Conservation (phyloP, 1,139 yeast species). For the Suhomyces terraborum region DNA sequence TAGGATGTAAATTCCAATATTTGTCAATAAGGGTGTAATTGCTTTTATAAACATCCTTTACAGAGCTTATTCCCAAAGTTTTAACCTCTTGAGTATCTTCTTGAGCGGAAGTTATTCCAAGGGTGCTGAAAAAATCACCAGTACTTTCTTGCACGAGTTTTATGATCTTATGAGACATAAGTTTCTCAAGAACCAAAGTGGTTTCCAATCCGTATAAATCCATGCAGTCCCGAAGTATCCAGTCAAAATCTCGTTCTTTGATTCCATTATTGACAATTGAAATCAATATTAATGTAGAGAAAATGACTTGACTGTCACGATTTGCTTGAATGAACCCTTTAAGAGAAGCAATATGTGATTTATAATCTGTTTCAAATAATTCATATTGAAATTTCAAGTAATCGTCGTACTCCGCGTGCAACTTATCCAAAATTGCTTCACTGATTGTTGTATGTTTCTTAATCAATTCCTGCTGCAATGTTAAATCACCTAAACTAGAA, state of each 20-base stretch:
- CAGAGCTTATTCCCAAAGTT: constrained; percentile 36
- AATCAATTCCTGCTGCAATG: constrained; percentile 65
- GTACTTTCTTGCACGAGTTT: constrained; percentile 25
- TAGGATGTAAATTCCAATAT: constrained; percentile 50
- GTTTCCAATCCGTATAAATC: constrained; percentile 62
- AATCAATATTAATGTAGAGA: constrained; percentile 55
- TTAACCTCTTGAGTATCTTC: constrained; percentile 8
- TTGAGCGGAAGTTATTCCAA: constrained; percentile 15
- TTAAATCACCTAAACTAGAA: constrained; percentile 65
- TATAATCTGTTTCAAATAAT: constrained; percentile 59
- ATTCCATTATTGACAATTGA: constrained; percentile 67
- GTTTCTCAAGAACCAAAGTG: constrained; percentile 31
- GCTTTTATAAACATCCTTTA: constrained; percentile 33
- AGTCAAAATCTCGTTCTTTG: constrained; percentile 56
- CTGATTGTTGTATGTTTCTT: constrained; percentile 78
- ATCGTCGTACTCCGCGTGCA: constrained; percentile 54
- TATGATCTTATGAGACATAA: constrained; percentile 31
- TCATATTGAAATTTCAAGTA: constrained; percentile 75
- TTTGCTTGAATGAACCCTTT: constrained; percentile 45
- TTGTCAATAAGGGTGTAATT: constrained; percentile 44
- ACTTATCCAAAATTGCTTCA: constrained; percentile 60
- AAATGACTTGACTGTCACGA: constrained; percentile 36
- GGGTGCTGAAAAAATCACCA: constrained; percentile 34
- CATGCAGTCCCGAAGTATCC: constrained; percentile 50
- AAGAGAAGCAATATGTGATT: constrained; percentile 50